These are phyloP conservation scores for Kazachstania taianensis DNA, from an alignment of 805 yeast genomes.

Conservation along the genomic window DNA sequence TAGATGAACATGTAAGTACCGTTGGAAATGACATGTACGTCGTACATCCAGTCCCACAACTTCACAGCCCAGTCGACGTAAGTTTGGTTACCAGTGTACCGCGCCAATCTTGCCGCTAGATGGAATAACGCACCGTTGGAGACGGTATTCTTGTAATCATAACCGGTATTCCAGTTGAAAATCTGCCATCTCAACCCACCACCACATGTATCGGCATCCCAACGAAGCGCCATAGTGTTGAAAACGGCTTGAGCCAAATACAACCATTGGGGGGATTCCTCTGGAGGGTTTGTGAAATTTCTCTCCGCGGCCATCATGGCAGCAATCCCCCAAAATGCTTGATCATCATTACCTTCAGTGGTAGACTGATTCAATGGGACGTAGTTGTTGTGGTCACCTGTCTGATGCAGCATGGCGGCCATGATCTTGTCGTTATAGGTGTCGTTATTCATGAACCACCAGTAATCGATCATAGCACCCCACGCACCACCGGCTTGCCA, in stretches of 20 bases:
- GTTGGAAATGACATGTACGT: slow-evolving; percentile 36
- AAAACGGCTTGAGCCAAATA: slow-evolving; percentile 79
- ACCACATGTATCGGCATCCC: slow-evolving; percentile 66
- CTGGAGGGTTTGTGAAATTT: slow-evolving; percentile 64
- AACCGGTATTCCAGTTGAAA: slow-evolving; percentile 88
- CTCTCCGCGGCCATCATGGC: slow-evolving; percentile 88
- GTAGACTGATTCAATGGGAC: slow-evolving; percentile 82
- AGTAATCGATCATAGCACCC: slow-evolving; percentile 77
- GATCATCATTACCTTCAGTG: slow-evolving; percentile 97
- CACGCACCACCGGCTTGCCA: slow-evolving; percentile 98
- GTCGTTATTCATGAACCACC: slow-evolving; percentile 58
- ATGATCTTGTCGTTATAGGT: slow-evolving; percentile 51
- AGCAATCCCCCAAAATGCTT: slow-evolving; percentile 93
- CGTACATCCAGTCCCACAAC: slow-evolving; percentile 74
- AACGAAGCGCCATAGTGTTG: slow-evolving; percentile 80
- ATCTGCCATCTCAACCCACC: slow-evolving; percentile 98
- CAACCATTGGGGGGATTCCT: slow-evolving; percentile 60
- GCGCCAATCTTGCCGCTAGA: slow-evolving; percentile 74
- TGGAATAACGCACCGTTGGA: slow-evolving; percentile 88
- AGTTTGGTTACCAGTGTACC: slow-evolving; percentile 66
- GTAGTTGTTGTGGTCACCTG: slow-evolving; percentile 64
- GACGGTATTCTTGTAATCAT: slow-evolving; percentile 83
- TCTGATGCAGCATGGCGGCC: slow-evolving; percentile 61
- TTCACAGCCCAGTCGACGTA: slow-evolving; percentile 67
- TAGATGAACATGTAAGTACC: slow-evolving; percentile 36